Evolutionary conservation across 768 basidiomycete genomes (phyloP), one percentile per base, ranked within the genome.

Genomic region (Suillus fuscotomentosus): DNA sequence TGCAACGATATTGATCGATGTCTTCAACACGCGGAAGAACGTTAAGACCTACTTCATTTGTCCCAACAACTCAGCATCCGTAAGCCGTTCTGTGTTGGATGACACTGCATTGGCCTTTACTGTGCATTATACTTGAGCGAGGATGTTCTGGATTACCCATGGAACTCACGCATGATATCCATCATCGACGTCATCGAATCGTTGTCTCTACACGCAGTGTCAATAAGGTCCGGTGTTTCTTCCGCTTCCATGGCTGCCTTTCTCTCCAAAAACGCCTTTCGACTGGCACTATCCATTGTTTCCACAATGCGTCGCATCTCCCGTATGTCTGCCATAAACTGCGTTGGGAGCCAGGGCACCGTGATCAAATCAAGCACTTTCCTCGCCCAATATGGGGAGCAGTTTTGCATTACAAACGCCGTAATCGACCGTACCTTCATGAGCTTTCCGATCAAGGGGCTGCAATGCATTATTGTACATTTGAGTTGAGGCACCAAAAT

Each of bases 261-360:
- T 61, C 78, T 75, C 68, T 82, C 69, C 50, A 73, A 69, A 62
- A 84, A 70, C 45, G 84, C 83, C 10, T 70, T 70, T 31, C 70
- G 64, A 3, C 83, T 81, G 2, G 79, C 79, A 36, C 75, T 66
- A 61, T 84, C 75, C 80, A 85, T 81, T 3, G 80, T 73, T 67
- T 85, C 84, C 17, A 80, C 78, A 68, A 83, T 82, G 5, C 73
- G 67, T 62, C 80, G 80, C n/a, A 84, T 75, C 60, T 77, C 79
- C 60, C 80, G 82, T 9, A 84, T 72, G 1, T 75, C 73, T 34
- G 67, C 59, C 63, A 71, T 60, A 3, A 70, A 71, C 34, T 68
- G 39, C 10, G 3, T 42, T 6, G 57, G 57, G 24, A 59, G 9
- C 39, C 57, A 59, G 24, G 57, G 57, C 4, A 24, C 24, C 8